A percentile compares a stretch with the other conserved stretches of the same genome.
These are phyloP conservation scores for Termitomyces sp. DNA, from an alignment of 768 basidiomycete genomes.

Conservation along the genomic window DNA sequence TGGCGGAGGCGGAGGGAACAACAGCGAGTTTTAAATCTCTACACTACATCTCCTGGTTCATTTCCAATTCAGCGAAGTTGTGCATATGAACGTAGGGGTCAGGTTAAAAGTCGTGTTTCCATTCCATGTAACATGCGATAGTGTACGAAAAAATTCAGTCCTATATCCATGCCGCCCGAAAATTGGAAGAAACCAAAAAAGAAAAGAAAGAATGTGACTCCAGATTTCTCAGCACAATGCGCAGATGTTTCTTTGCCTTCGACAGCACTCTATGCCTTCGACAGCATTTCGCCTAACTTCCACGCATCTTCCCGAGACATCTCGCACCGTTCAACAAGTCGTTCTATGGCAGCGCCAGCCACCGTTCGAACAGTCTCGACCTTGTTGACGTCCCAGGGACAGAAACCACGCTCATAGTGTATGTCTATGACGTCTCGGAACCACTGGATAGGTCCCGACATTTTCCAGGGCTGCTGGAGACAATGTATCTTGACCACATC, in stretches of 20 bases:
- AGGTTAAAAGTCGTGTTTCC: no score
- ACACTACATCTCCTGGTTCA: no score
- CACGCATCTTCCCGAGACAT: conserved; percentile 13
- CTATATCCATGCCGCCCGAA: no score
- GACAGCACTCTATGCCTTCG: neutral
- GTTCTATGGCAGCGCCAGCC: conserved; percentile 1
- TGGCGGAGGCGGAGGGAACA: neutral
- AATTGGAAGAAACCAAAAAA: no score
- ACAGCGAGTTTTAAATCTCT: neutral
- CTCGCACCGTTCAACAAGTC: conserved; percentile 10
- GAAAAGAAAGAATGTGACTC: no score
- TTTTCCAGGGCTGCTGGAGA: conserved; percentile 8
- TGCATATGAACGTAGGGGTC: neutral
- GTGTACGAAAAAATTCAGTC: no score
- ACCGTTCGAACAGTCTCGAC: neutral
- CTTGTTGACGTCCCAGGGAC: neutral
- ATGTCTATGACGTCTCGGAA: neutral
- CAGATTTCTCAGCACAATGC: no score
- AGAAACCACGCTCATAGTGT: neutral
- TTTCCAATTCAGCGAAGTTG: no score
- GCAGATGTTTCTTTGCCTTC: no score
- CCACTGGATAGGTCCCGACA: conserved; percentile 10
- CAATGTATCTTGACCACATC: conserved; percentile 13
- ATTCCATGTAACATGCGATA: no score
- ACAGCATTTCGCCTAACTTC: neutral